Evolutionary conservation across 352 stramenopile species (phyloP).

Genomic region (Pythium chondricola): DNA sequence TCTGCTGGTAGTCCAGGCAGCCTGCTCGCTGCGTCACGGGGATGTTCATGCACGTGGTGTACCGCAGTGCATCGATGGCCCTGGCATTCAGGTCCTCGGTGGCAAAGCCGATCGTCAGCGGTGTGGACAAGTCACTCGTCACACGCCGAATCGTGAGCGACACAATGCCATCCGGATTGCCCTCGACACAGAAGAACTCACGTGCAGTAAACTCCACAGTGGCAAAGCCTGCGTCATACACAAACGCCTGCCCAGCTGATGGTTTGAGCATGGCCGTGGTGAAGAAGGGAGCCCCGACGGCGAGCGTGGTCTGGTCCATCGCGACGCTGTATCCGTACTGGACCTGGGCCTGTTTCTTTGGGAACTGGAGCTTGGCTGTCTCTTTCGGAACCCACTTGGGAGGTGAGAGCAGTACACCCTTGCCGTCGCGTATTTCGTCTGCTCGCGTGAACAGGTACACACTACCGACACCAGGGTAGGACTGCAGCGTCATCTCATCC

Average conservation of each 20-base stretch:
- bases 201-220: conserved; percentile 49
- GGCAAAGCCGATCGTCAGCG: conserved; percentile 62
- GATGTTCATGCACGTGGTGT: conserved; percentile 45
- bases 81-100: conserved; percentile 68
- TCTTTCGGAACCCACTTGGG: conserved; percentile 70
- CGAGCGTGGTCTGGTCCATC: conserved; percentile 45
- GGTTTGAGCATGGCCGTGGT: conserved; percentile 33
- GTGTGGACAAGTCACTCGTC: conserved; percentile 31
- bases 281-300: conserved; percentile 54
- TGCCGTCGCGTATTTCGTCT: conserved; percentile 62
- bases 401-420: conserved; percentile 48
- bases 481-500: conserved; percentile 17
- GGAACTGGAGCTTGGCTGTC: conserved; percentile 70
- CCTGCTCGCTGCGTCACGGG: conserved; percentile 46
- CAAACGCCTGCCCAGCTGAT: conserved; percentile 50
- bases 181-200: conserved; percentile 60
- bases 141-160: conserved; percentile 48
- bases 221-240: conserved; percentile 53
- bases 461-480: conserved; percentile 43
- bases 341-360: conserved; percentile 50
- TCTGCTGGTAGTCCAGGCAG: conserved; percentile 75
- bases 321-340: conserved; percentile 50
- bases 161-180: conserved; percentile 44
- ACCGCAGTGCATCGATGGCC: conserved; percentile 52
- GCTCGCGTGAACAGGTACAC: conserved; percentile 63